phyloP scores from a whole-genome alignment of 805 yeast genomes.

The Groenewaldozyma salmanticensis region DNA sequence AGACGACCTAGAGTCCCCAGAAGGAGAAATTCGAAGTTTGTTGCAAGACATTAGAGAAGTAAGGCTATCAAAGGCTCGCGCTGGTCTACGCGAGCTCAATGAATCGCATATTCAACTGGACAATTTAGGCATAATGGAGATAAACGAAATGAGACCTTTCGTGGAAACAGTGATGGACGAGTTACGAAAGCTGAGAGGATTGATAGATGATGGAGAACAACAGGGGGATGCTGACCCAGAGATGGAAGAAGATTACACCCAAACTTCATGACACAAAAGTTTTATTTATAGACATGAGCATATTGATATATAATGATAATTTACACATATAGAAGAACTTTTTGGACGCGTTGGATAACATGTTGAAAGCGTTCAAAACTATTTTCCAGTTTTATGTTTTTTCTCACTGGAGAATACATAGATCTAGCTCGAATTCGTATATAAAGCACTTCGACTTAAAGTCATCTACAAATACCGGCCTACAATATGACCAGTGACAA shows the following conservation, averaged over 20 bases:
- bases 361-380: too few relatives aligned
- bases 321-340: conserved; percentile 1
- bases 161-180: conserved; percentile 73
- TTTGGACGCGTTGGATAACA: too few relatives aligned
- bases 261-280: too few relatives aligned
- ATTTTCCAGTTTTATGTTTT: too few relatives aligned
- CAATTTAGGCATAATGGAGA: conserved; percentile 72
- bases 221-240: conserved; percentile 6
- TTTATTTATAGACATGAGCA: too few relatives aligned
- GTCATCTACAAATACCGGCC: too few relatives aligned
- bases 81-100: conserved; percentile 69
- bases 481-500: too few relatives aligned
- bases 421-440: too few relatives aligned
- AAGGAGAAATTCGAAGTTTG: conserved; percentile 57
- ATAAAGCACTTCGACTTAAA: too few relatives aligned
- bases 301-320: too few relatives aligned
- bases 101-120: conserved; percentile 77
- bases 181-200: conserved; percentile 33
- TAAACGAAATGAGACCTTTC: conserved; percentile 81
- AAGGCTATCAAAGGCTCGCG: conserved; percentile 67
- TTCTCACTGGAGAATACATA: too few relatives aligned
- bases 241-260: background rate
- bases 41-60: conserved; percentile 81
- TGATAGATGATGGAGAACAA: conserved; percentile 8
- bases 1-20: conserved; percentile 69